Base-by-base conservation (phyloP, 176 grass and related monocot genomes). In the Zoysia japonica region DNA sequence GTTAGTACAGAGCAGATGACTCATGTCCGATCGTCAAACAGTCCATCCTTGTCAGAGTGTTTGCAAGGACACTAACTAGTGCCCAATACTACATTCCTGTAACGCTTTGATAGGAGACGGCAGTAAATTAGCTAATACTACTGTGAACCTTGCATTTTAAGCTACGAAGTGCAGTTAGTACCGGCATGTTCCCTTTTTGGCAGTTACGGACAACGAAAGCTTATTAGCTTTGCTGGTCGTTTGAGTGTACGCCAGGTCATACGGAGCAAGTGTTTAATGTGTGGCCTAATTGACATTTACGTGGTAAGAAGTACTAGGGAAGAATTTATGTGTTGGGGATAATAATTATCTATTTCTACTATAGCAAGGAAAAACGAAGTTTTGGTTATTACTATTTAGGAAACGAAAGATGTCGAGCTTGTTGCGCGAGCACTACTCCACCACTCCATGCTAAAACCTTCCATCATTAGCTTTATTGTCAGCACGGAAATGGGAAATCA, bases 111-210 rank as follows among this genome's bases (percentile, higher is more conserved):
- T 14, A 69, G 52, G 12, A 68, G 42, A 69, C 28, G 42, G 28
- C 64, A 47, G 83, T 66, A 46, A 57, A 78, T 61, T 59, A 75
- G 2, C 44, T 67, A 63, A 6, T 45, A 57, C 28, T 28, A 0
- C 28, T 28, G 28, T 67, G 42, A 67, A 4, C 49, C 50, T 53
- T 81, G 67, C 35, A 51, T 50, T 61, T 55, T 81, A 89, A 81
- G 82, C 77, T 76, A 81, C 3, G 41, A 68, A 76, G 77, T 84
- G 70, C 82, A 76, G 17, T 70, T 71, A 50, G 71, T 80, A 71
- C 13, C 39, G 35, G 2, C 49, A 0, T 77, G 59, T 46, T 67
- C 49, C 17, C 3, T 51, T 60, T 61, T 76, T 38, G 71, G 78
- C 57, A 72, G 43, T 62, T 39, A 77, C 72, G 66, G 16, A 38